These are phyloP conservation scores for Pseudonitzschia delicatissima DNA, from an alignment of 108 stramenopile species.

Conservation along the genomic window DNA sequence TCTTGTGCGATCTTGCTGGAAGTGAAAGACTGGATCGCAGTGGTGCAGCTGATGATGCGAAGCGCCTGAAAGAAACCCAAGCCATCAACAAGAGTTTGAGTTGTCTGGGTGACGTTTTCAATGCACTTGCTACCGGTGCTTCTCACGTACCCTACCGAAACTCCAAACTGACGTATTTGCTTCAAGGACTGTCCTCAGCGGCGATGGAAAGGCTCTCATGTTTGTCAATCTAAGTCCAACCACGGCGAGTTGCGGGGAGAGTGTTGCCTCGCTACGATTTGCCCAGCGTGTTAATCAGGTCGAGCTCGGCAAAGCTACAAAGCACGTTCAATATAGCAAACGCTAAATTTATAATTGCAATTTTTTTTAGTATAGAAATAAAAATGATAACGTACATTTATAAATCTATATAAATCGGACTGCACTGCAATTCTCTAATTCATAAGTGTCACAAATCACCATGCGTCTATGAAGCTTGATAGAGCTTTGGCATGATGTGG, in stretches of 20 bases:
- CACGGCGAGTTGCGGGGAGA: conserved; percentile 75
- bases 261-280: conserved; percentile 92
- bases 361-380: background rate
- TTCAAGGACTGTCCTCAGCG: conserved; percentile 91
- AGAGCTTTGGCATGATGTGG: too few species aligned
- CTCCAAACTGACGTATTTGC: conserved; percentile 92
- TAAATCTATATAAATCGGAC: too few species aligned
- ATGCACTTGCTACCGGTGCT: conserved; percentile 83
- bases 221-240: conserved; percentile 94
- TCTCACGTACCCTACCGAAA: conserved; percentile 94
- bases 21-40: conserved; percentile 96
- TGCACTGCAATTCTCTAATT: too few species aligned
- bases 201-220: conserved; percentile 96
- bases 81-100: conserved; percentile 98
- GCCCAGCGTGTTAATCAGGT: conserved; percentile 78
- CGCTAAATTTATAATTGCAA: background rate
- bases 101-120: conserved; percentile 97
- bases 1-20: conserved; percentile 97
- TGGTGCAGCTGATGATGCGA: conserved; percentile 76
- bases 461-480: too few species aligned
- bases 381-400: background rate
- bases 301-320: conserved; percentile 82
- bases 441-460: too few species aligned
- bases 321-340: conserved; percentile 67
- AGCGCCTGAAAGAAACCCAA: conserved; percentile 92